A percentile compares a stretch with the other conserved stretches of the same genome.
Evolutionary conservation across 179 eudicot genomes (phyloP).

Genomic region (Spergularia azorica): DNA sequence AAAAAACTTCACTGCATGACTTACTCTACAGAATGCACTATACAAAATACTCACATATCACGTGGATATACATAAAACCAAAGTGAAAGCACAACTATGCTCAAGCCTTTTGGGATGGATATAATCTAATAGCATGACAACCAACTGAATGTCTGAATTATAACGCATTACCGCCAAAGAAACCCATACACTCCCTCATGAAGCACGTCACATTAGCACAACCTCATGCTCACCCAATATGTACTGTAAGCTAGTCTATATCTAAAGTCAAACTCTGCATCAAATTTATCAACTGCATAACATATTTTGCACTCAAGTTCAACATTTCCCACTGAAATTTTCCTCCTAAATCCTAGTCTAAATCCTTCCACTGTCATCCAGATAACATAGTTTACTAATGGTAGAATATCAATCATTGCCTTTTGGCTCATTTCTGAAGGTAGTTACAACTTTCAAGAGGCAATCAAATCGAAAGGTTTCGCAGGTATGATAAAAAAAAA

Average conservation of each 20-base stretch:
- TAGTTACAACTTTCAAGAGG: too few relatives aligned
- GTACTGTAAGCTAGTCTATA: neutral
- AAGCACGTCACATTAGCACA: neutral
- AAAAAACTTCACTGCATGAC: neutral
- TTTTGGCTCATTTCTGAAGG: too few relatives aligned
- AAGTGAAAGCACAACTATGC: neutral
- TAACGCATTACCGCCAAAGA: neutral
- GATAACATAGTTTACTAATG: too few relatives aligned
- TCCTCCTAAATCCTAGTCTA: neutral
- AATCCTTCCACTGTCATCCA: neutral
- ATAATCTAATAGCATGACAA: neutral
- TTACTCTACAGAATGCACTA: neutral
- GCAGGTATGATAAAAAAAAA: too few relatives aligned
- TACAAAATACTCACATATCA: neutral
- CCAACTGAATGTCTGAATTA: neutral
- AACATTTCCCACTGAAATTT: neutral
- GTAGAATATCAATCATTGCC: too few relatives aligned
- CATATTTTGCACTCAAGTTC: neutral
- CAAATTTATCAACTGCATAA: neutral
- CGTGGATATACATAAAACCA: neutral
- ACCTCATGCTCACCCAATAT: neutral
- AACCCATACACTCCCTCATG: neutral
- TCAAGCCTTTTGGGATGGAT: neutral
- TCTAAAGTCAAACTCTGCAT: neutral
- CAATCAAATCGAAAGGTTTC: too few relatives aligned